Evolutionary conservation across 140 eudicot species (phyloP).

Genomic region (Erigeron philadelphicus): DNA sequence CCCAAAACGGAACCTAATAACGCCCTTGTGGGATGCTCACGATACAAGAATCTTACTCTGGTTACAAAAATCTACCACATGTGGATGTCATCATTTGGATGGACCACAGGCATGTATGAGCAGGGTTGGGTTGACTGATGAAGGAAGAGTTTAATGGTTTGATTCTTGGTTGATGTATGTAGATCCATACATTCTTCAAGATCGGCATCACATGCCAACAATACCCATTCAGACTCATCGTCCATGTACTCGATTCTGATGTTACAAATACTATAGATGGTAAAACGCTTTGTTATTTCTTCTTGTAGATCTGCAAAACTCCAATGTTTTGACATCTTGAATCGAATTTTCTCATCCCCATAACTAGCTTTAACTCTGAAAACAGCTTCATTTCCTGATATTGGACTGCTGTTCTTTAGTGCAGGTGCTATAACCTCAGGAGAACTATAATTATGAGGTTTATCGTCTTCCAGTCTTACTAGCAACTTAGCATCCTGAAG

Average conservation of each 20-base stretch:
- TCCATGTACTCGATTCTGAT: slow-evolving; percentile 56
- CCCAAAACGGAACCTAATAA: slow-evolving; percentile 18
- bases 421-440: slow-evolving; percentile 33
- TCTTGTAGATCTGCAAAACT: slow-evolving; percentile 42
- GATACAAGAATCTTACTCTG: not conserved
- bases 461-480: slow-evolving; percentile 42
- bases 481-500: slow-evolving; percentile 40
- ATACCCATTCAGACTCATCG: slow-evolving; percentile 75
- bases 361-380: slow-evolving; percentile 58
- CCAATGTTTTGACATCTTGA: slow-evolving; percentile 46
- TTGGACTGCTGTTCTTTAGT: slow-evolving; percentile 25
- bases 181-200: slow-evolving; percentile 77
- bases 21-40: slow-evolving; percentile 10
- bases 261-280: slow-evolving; percentile 30
- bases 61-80: slow-evolving; percentile 27
- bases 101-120: slow-evolving; percentile 22
- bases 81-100: slow-evolving; percentile 9
- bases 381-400: slow-evolving; percentile 24
- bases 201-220: slow-evolving; percentile 75
- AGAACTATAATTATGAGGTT: slow-evolving; percentile 25
- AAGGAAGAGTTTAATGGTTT: slow-evolving; percentile 53
- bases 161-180: slow-evolving; percentile 46
- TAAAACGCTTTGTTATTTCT: slow-evolving; percentile 61
- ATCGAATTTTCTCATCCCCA: slow-evolving; percentile 66
- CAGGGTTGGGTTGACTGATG: slow-evolving; percentile 21